These are phyloP conservation scores for Scedosporium apiospermum DNA, from an alignment of 2,329 filamentous ascomycete species.

Conservation along the genomic window DNA sequence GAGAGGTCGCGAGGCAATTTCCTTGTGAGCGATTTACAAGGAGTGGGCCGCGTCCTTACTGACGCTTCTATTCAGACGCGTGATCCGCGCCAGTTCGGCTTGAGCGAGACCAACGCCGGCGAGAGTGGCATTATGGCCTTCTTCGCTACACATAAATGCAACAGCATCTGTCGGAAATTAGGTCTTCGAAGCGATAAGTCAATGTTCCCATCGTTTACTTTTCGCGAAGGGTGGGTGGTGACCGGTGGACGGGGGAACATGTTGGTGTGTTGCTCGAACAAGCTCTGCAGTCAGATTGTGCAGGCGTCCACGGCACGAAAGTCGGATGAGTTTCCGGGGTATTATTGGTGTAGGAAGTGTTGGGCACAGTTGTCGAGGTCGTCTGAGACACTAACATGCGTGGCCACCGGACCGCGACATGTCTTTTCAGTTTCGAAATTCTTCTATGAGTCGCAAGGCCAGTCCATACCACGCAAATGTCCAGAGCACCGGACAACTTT, in stretches of 20 bases:
- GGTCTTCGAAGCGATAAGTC: constrained; percentile 5
- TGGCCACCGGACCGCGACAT: constrained; percentile 15
- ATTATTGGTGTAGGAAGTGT: constrained; percentile 22
- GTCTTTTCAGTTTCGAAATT: constrained; percentile 23
- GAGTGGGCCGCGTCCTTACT: constrained; percentile 23
- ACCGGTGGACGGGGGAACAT: constrained; percentile 11
- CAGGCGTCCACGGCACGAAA: constrained; percentile 12
- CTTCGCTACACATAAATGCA: constrained; percentile 23
- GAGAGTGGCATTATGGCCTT: constrained; percentile 27
- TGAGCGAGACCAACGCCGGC: constrained; percentile 21
- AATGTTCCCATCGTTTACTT: background rate
- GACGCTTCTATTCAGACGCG: constrained; percentile 27
- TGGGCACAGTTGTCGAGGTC: constrained; percentile 20
- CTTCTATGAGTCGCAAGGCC: constrained; percentile 24
- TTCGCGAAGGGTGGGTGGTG: constrained; percentile 22
- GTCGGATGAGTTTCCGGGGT: constrained; percentile 15
- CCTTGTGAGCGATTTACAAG: constrained; percentile 26
- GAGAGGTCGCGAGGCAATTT: constrained; percentile 27
- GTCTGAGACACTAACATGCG: constrained; percentile 15
- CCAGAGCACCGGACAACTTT: constrained; percentile 5
- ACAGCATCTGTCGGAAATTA: too few species aligned
- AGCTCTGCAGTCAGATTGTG: constrained; percentile 26
- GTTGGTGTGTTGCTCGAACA: constrained; percentile 27
- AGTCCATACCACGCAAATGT: constrained; percentile 15
- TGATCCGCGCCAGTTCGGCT: constrained; percentile 21